These are phyloP conservation scores for Penicillium daleae DNA, from an alignment of 495 filamentous ascomycete species.

Conservation along the genomic window DNA sequence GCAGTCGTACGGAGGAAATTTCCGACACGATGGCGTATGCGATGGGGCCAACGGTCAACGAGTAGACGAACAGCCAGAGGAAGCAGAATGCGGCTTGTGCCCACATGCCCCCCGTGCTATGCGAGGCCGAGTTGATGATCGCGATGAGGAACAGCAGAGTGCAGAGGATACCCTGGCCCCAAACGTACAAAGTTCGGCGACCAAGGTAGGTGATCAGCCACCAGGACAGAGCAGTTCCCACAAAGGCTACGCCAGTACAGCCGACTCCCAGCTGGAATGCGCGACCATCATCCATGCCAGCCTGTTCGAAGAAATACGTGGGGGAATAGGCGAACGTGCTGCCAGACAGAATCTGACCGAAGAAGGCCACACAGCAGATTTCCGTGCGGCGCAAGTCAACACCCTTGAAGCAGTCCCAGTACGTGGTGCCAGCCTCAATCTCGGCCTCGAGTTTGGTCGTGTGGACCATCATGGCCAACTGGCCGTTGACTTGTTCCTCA, in stretches of 20 bases:
- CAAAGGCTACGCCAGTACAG: constrained; percentile 63
- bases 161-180: constrained; percentile 60
- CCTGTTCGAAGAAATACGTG: constrained; percentile 72
- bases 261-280: constrained; percentile 57
- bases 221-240: constrained; percentile 59
- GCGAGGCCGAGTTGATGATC: constrained; percentile 60
- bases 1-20: constrained; percentile 65
- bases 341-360: constrained; percentile 73
- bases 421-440: constrained; percentile 60
- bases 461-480: constrained; percentile 62
- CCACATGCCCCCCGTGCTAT: constrained; percentile 41
- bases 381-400: constrained; percentile 71
- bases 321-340: constrained; percentile 72
- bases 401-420: constrained; percentile 72
- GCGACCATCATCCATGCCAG: constrained; percentile 57
- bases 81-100: constrained; percentile 59
- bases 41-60: constrained; percentile 70
- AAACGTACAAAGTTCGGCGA: constrained; percentile 70
- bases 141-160: constrained; percentile 65
- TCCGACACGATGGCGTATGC: constrained; percentile 75
- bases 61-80: constrained; percentile 69
- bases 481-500: constrained; percentile 40
- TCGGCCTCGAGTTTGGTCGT: constrained; percentile 64
- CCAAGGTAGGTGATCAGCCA: constrained; percentile 54
- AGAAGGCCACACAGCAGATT: constrained; percentile 70